Evolutionary conservation across 495 filamentous ascomycete genomes (phyloP).

Genomic region (Thermothielavioides terrestris): DNA sequence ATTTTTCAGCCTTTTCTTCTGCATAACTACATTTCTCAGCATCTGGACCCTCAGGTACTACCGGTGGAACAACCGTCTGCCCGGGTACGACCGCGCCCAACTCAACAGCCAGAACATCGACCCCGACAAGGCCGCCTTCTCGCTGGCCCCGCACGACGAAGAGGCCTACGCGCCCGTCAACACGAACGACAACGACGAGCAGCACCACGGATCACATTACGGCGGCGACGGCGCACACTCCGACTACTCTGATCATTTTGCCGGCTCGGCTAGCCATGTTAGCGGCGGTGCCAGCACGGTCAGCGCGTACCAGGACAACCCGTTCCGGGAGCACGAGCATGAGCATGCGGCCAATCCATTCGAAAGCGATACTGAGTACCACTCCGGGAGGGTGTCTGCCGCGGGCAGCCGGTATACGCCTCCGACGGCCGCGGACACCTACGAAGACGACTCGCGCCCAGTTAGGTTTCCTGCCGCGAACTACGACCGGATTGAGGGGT

Average conservation of each 20-base stretch:
- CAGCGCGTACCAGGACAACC: constrained; percentile 17
- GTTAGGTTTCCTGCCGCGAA: constrained; percentile 35
- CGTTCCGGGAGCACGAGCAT: constrained; percentile 28
- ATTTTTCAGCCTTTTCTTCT: constrained; percentile 73
- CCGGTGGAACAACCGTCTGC: constrained; percentile 64
- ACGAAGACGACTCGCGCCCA: constrained; percentile 31
- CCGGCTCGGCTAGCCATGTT: constrained; percentile 5
- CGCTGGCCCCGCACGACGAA: constrained; percentile 47
- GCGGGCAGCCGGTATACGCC: constrained; percentile 26
- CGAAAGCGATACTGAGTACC: constrained; percentile 32
- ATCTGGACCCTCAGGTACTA: constrained; percentile 72
- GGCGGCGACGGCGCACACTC: constrained; percentile 10
- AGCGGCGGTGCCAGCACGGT: constrained; percentile 9
- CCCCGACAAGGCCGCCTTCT: constrained; percentile 51
- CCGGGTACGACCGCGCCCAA: constrained; percentile 49
- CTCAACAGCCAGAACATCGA: constrained; percentile 46
- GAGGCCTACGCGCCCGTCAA: constrained; percentile 42
- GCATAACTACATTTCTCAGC: constrained; percentile 62
- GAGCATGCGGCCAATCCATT: constrained; percentile 34
- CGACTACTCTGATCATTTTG: constrained; percentile 30
- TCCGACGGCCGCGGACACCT: constrained; percentile 29
- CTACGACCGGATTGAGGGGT: constrained; percentile 34
- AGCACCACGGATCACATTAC: constrained; percentile 3
- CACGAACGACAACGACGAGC: constrained; percentile 31
- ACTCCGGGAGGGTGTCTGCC: constrained; percentile 22